phyloP scores from a whole-genome alignment of 495 filamentous ascomycete species.

The Cercophora newfieldiana region DNA sequence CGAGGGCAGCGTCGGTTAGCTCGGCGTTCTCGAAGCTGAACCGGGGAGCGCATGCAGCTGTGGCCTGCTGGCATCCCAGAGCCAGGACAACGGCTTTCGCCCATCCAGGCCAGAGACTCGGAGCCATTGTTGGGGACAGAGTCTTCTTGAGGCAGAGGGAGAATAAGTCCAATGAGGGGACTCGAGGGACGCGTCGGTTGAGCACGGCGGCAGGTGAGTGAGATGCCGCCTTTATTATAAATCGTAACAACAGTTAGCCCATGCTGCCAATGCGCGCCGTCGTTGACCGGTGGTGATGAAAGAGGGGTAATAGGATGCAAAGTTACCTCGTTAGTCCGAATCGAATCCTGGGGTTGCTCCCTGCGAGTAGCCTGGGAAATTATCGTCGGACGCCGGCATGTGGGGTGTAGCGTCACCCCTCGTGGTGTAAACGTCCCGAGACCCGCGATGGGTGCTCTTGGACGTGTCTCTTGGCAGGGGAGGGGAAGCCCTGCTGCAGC shows the following conservation, averaged over 20 bases:
- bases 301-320: background rate
- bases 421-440: background rate
- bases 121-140: background rate
- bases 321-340: background rate
- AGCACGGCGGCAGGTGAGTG: background rate
- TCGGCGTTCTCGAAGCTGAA: constrained; percentile 24
- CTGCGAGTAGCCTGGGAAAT: background rate
- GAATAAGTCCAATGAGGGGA: background rate
- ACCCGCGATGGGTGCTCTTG: background rate
- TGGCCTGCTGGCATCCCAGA: background rate
- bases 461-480: background rate
- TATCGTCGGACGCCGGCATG: background rate
- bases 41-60: constrained; percentile 12
- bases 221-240: background rate
- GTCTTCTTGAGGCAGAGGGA: background rate
- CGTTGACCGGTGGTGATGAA: background rate
- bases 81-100: constrained; percentile 12
- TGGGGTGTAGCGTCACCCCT: background rate
- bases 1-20: constrained; percentile 18
- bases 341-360: background rate
- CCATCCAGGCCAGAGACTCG: background rate
- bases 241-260: background rate
- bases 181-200: background rate
- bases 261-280: background rate
- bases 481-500: background rate